Base-by-base conservation (phyloP, 1,284 basidiomycete species). In the Cutaneotrichosporon dermatis region DNA sequence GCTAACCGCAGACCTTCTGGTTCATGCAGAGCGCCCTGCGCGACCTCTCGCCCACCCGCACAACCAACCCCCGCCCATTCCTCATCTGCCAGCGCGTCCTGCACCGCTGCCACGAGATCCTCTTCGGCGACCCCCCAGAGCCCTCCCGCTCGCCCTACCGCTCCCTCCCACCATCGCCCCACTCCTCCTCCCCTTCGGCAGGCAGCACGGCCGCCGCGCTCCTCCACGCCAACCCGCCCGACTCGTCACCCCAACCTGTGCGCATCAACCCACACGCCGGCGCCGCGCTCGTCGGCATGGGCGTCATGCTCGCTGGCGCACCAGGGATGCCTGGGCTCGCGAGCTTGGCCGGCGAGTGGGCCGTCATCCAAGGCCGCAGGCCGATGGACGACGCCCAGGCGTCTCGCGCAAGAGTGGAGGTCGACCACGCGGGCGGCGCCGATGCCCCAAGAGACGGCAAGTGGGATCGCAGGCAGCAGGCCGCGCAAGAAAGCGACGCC, bases 11-110 rank as follows among this genome's bases (percentile, higher is more conserved):
- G 93, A 96, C 94, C 0, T 80, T 97, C 54, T 97, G 93, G 92
- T 96, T 93, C 77, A 93, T 97, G 88, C 94, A 97, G 84, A 89
- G 92, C 25, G 86, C 89, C 36, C 81, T 97, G n/a, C 86, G 85
- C 63, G 94, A 97, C 76, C 81, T 96, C n/a, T 84, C 89, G 0
- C 74, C 79, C 4, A 80, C 81, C 11, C 81, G 82, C 44, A 82
- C 85, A 8, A 76, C 78, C 48, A 84, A 86, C 61, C 87, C 92
- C 1, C 84, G 83, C 34, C 89, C 92, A 0, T 98, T 99, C 78
- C 80, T 85, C 59, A 88, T 96, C 65, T 99, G 96, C 79, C 92
- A 94, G 77, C 85, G 96, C 60, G 86, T 94, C 52, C 82, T 97
- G 64, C 92, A 93, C 74, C 85, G 86, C 75, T 96, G 94, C 74